phyloP scores from a whole-genome alignment of 257 asterid species.

The Nicotiana noctiflora region DNA sequence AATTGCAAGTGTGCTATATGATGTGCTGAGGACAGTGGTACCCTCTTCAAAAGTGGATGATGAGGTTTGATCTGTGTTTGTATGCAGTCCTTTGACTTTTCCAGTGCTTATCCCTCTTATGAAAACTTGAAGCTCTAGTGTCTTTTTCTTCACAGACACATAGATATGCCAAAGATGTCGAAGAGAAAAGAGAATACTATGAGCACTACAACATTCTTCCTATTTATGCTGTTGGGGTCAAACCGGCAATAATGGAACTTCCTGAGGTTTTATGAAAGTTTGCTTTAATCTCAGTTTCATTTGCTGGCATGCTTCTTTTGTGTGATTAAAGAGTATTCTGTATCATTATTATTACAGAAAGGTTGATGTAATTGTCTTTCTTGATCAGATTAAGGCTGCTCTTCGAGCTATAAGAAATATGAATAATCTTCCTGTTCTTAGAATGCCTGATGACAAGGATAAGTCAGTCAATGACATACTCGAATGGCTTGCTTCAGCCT shows the following conservation, averaged over 20 bases:
- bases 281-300: conserved; percentile 7
- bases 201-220: conserved; percentile 95
- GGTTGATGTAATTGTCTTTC: conserved; percentile 12
- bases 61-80: conserved; percentile 45
- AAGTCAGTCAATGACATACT: conserved; percentile 66
- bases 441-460: conserved; percentile 48
- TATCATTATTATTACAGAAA: conserved; percentile 8
- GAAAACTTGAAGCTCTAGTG: neutral
- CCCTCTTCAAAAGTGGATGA: conserved; percentile 52
- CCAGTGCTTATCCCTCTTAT: neutral
- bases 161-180: conserved; percentile 73
- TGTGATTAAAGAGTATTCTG: conserved; percentile 14
- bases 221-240: conserved; percentile 73
- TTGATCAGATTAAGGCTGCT: conserved; percentile 69
- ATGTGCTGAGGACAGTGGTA: conserved; percentile 64
- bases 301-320: neutral
- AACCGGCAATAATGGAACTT: conserved; percentile 91
- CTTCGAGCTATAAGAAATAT: conserved; percentile 62
- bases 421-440: conserved; percentile 60
- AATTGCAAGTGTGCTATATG: conserved; percentile 82
- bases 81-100: conserved; percentile 3
- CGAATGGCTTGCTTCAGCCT: conserved; percentile 88
- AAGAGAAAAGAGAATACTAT: conserved; percentile 73
- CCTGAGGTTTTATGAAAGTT: conserved; percentile 62
- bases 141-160: conserved; percentile 42